Conservation (phyloP, 1,139 yeast genomes). For the Blastobotrys ciferrii region DNA sequence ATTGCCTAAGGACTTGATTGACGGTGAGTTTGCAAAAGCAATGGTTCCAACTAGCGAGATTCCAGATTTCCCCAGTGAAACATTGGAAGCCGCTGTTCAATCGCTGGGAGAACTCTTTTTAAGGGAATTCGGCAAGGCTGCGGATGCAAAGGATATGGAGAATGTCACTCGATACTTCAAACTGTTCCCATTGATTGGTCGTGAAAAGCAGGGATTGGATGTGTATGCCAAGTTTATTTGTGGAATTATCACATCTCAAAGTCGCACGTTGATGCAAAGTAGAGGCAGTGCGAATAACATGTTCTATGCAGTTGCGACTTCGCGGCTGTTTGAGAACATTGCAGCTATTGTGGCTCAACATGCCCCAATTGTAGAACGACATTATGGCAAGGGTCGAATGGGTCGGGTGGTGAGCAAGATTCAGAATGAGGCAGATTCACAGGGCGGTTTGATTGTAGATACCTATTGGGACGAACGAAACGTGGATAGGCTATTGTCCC, state of each 20-base stretch:
- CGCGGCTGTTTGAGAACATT: constrained; percentile 78
- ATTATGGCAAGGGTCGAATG: constrained; percentile 69
- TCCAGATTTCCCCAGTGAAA: constrained; percentile 72
- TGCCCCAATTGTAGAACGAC: constrained; percentile 67
- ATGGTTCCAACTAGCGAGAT: constrained; percentile 89
- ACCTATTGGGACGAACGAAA: constrained; percentile 77
- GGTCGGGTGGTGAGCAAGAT: constrained; percentile 65
- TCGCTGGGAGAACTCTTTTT: constrained; percentile 58
- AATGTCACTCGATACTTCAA: constrained; percentile 76
- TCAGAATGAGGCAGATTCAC: constrained; percentile 87
- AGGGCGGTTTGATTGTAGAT: constrained; percentile 82
- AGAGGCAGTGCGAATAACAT: constrained; percentile 34
- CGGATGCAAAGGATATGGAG: constrained; percentile 61
- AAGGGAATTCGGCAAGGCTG: constrained; percentile 66
- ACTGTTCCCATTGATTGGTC: constrained; percentile 81
- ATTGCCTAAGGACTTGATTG: constrained; percentile 52
- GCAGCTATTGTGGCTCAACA: constrained; percentile 86
- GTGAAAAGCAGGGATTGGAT: constrained; percentile 67
- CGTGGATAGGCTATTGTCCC: constrained; percentile 54
- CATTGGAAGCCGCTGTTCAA: constrained; percentile 57
- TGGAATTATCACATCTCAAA: constrained; percentile 76
- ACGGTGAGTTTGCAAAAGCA: constrained; percentile 71
- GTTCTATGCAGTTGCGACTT: constrained; percentile 63
- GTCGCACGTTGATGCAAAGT: constrained; percentile 55
- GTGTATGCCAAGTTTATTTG: constrained; percentile 86